Evolutionary conservation across 1,284 basidiomycete genomes (phyloP).

Genomic region (Sporisorium exsertum): DNA sequence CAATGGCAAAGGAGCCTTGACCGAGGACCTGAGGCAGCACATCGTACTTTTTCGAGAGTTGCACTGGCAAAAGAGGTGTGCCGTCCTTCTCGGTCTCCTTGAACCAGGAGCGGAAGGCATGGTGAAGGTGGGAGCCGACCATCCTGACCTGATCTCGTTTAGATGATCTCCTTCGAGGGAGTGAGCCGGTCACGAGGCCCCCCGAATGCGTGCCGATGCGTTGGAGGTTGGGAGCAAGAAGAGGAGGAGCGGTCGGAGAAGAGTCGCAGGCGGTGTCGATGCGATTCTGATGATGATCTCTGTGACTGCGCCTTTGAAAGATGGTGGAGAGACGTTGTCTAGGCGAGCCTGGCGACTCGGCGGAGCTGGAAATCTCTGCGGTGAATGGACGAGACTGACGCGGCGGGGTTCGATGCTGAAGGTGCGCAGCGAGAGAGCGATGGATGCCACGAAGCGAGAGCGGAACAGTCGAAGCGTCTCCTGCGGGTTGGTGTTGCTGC

Average conservation of each 20-base stretch:
- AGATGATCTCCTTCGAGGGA: conserved; percentile 24
- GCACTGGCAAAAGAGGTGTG: conserved; percentile 56
- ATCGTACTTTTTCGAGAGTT: conserved; percentile 63
- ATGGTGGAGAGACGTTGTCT: conserved; percentile 17
- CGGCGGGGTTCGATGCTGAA: conserved; percentile 18
- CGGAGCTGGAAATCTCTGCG: not conserved
- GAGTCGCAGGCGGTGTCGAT: not conserved
- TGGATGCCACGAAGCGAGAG: conserved; percentile 21
- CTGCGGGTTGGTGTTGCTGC: not conserved
- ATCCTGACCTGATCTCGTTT: conserved; percentile 53
- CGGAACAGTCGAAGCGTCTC: conserved; percentile 4
- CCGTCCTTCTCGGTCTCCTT: conserved; percentile 64
- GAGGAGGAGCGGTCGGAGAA: not conserved
- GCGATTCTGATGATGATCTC: conserved; percentile 6
- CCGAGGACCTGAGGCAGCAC: conserved; percentile 56
- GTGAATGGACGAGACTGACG: conserved; percentile 4
- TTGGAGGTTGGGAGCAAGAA: not conserved
- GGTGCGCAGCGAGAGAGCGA: conserved; percentile 28
- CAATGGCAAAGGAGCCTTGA: conserved; percentile 66
- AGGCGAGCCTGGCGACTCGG: conserved; percentile 12
- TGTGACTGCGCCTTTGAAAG: conserved; percentile 17
- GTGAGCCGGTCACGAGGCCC: conserved; percentile 12
- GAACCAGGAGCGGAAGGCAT: conserved; percentile 64
- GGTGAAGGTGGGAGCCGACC: conserved; percentile 61
- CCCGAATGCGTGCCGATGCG: conserved; percentile 7